Conservation (phyloP, 225 moss, liverwort and hornwort genomes). For the Sphagnum contortum region DNA sequence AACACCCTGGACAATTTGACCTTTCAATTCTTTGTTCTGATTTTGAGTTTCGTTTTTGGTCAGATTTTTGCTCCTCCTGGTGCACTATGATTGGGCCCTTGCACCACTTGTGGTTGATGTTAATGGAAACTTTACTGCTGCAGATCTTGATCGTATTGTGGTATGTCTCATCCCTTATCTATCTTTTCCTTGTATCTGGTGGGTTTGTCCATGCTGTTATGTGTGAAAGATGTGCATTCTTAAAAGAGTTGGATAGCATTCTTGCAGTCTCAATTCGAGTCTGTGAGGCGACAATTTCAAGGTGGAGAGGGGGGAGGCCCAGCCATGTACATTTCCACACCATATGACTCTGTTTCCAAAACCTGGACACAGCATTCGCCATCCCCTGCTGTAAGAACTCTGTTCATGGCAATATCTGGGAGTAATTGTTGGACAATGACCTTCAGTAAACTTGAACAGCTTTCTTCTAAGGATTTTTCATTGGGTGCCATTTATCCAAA, state of each 20-base stretch:
- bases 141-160: slow-evolving; percentile 40
- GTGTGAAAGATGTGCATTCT: background rate
- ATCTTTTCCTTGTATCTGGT: background rate
- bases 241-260: background rate
- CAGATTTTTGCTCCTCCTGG: slow-evolving; percentile 75
- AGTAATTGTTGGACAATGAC: too few species aligned
- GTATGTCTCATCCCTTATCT: slow-evolving; percentile 15
- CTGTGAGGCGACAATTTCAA: slow-evolving; percentile 31
- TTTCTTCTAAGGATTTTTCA: too few species aligned
- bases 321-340: slow-evolving; percentile 73
- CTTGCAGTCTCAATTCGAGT: slow-evolving; percentile 45
- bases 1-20: too few species aligned
- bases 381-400: slow-evolving; percentile 29
- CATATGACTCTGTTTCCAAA: slow-evolving; percentile 73
- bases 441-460: too few species aligned
- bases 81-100: slow-evolving; percentile 64
- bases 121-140: slow-evolving; percentile 49
- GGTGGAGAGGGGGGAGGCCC: slow-evolving; percentile 34
- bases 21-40: background rate
- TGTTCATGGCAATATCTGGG: too few species aligned
- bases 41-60: background rate
- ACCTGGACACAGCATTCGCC: slow-evolving; percentile 78
- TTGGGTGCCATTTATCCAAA: background rate
- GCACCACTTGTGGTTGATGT: slow-evolving; percentile 83
- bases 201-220: background rate